Percentiles rank a stretch among this genome's conserved stretches.
Conservation (phyloP, 192 early-diverging fungal species). For the Backusella parvicylindrica region DNA sequence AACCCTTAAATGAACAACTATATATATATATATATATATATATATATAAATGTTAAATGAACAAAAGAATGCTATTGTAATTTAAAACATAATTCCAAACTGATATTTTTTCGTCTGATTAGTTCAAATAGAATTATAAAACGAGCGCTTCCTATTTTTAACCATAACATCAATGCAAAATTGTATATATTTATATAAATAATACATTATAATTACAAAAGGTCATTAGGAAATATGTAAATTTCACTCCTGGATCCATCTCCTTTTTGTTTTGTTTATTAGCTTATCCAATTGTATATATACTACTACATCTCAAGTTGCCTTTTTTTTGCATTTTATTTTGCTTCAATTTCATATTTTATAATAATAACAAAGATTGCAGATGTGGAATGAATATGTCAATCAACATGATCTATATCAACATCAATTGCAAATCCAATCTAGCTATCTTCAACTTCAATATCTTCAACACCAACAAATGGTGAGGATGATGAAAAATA, state of each 20-base stretch:
- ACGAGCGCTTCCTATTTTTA: constrained; percentile 4
- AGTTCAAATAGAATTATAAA: background rate
- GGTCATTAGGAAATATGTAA: constrained; percentile 5
- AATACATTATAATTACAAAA: constrained; percentile 1
- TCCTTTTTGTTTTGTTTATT: background rate
- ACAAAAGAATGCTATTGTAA: background rate
- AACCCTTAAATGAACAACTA: background rate
- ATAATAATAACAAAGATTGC: background rate
- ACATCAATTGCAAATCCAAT: constrained; percentile 4
- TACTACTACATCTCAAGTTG: background rate
- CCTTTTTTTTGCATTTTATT: background rate
- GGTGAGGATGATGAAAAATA: constrained; percentile 12
- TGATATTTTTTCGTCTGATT: background rate
- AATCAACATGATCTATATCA: constrained; percentile 1
- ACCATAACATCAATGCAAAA: background rate
- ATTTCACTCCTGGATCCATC: background rate
- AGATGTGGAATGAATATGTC: constrained; percentile 7
- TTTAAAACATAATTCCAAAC: background rate
- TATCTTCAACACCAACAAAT: constrained; percentile 7
- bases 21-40: too few relatives aligned
- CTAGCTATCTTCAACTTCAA: constrained; percentile 8
- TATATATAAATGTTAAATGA: constrained; percentile 1
- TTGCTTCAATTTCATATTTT: background rate
- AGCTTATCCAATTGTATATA: background rate
- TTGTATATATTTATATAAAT: constrained; percentile 5